phyloP scores from a whole-genome alignment of 371 early-diverging fungal species.

The Apophysomyces elegans region DNA sequence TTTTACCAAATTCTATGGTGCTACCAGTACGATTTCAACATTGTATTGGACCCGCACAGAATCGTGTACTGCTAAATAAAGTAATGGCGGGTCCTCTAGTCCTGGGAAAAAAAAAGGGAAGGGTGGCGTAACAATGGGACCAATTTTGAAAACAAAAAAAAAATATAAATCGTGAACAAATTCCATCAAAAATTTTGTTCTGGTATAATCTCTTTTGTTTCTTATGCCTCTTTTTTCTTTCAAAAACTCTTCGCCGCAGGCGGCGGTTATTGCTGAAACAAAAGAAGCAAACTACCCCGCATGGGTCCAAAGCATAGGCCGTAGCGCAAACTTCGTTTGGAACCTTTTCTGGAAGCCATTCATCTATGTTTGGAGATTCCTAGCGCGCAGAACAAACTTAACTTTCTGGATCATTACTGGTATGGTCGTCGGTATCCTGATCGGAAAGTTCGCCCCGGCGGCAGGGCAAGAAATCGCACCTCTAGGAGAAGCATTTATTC shows the following conservation, averaged over 20 bases:
- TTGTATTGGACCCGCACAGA: slow-evolving; percentile 1
- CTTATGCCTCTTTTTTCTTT: slow-evolving; percentile 10
- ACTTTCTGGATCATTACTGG: slow-evolving; percentile 67
- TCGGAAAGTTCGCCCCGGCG: slow-evolving; percentile 63
- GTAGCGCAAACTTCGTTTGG: neutral
- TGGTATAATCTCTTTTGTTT: slow-evolving; percentile 13
- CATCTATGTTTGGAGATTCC: slow-evolving; percentile 22
- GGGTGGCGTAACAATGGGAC: too few relatives aligned
- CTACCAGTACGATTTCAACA: neutral
- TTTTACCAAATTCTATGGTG: neutral
- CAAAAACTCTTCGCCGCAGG: slow-evolving; percentile 6
- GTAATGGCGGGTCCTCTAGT: neutral
- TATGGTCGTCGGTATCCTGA: slow-evolving; percentile 64
- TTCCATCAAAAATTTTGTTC: slow-evolving; percentile 11
- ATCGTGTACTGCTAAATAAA: neutral
- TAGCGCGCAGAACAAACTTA: slow-evolving; percentile 52
- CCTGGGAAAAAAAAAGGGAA: slow-evolving; percentile 13
- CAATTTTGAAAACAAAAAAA: neutral
- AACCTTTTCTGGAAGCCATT: neutral
- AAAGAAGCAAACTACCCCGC: neutral
- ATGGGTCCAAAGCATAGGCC: neutral
- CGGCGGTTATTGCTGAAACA: neutral
- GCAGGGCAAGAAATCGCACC: slow-evolving; percentile 50
- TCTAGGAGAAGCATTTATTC: slow-evolving; percentile 62
- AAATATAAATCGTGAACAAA: slow-evolving; percentile 14